Evolutionary conservation across 768 basidiomycete species (phyloP).

Genomic region (Nevesoporus exiguus): DNA sequence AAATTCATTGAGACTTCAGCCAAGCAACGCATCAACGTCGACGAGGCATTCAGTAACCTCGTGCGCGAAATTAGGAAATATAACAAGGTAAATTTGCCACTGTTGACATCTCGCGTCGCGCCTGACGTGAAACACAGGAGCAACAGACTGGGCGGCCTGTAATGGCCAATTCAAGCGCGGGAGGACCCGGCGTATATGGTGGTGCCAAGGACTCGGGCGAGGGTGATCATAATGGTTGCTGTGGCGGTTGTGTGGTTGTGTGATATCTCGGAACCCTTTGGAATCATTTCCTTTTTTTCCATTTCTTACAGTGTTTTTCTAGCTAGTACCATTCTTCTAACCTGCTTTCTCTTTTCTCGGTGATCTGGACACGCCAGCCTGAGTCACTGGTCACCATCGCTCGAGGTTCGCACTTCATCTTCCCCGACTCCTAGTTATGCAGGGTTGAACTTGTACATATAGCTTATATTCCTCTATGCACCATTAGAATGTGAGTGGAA

Average conservation of each 20-base stretch:
- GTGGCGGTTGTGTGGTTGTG: conserved; percentile 62
- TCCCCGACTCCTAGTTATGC: conserved; percentile 4
- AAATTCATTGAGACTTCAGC: conserved; percentile 96
- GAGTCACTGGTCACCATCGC: conserved; percentile 1
- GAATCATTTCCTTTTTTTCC: not conserved
- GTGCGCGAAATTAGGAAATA: conserved; percentile 92
- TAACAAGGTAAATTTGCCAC: conserved; percentile 64
- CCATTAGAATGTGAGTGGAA: conserved; percentile 2
- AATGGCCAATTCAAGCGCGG: conserved; percentile 42
- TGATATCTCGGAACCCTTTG: conserved; percentile 22
- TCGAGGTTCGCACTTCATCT: conserved; percentile 2
- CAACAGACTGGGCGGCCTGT: conserved; percentile 75
- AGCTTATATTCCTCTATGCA: conserved; percentile 15
- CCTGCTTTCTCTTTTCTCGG: conserved; percentile 7
- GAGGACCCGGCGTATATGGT: conserved; percentile 47
- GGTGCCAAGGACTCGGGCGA: conserved; percentile 43
- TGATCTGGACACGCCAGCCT: conserved; percentile 14
- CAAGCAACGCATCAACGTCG: conserved; percentile 94
- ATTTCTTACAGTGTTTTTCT: conserved; percentile 8
- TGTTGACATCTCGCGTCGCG: not conserved
- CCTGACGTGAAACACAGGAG: conserved; percentile 43
- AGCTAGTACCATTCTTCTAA: not conserved
- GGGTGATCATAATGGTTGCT: conserved; percentile 60
- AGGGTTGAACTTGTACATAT: conserved; percentile 25
- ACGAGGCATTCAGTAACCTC: conserved; percentile 90